Evolutionary conservation across 768 basidiomycete species (phyloP), one percentile per base, ranked within the genome.

Genomic region (Leucosporidium creatinivorum): DNA sequence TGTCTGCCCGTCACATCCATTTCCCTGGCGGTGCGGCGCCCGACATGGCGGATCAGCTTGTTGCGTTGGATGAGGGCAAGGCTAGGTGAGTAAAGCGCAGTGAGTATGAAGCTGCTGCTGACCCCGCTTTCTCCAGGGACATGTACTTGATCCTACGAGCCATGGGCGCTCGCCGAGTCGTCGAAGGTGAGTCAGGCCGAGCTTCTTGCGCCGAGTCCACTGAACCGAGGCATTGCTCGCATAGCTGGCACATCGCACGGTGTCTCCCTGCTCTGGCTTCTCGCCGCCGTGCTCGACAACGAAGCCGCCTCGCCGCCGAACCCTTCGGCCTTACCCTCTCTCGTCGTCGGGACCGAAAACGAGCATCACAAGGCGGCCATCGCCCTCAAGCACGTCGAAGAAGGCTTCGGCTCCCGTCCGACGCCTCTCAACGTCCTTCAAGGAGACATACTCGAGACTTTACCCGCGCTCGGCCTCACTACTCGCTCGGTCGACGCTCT

Each of bases 51-150:
- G 56, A 49, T 39, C 72, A 74, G 63, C 68, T 69, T 56, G 69
- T 74, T 18, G 73, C 73, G 48, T 59, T 74, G 4, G 73, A 74
- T 48, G 63, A 71, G 63, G 73, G 73, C 54, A 74, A 74, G 61
- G 67, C 63, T 9, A 44, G 39, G 39, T 44, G 39, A 44, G 39
- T 17, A n/a, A n/a, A n/a, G n/a, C n/a, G n/a, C n/a, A n/a, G n/a
- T n/a, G n/a, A n/a, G n/a, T n/a, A n/a, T n/a, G 39, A 12, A 44
- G 3, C 15, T 9, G 8, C 39, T 17, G 39, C 15, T 44, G 39
- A 44, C 39, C 39, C 8, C 39, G n/a, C n/a, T n/a, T 44, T 13
- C 39, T 13, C 8, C 15, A 31, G 44, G 69, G 66, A 61, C 44
- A 64, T 72, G 39, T 74, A 74, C 61, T 66, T 66, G 48, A 58